Evolutionary conservation across 2,329 filamentous ascomycete genomes (phyloP).

Genomic region (Colletotrichum tofieldiae): DNA sequence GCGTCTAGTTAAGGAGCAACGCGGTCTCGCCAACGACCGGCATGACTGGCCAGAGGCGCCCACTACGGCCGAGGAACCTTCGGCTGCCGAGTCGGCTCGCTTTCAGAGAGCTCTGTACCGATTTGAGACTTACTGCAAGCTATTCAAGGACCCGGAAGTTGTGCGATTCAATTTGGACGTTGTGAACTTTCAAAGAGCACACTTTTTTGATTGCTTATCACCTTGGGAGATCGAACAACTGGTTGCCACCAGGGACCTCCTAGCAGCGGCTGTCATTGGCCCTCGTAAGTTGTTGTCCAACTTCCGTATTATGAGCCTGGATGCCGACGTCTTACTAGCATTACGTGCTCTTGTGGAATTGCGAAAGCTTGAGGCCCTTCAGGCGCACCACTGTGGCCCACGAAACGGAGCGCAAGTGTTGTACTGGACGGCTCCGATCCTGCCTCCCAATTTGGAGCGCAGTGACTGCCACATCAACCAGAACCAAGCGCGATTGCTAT

Average conservation of each 20-base stretch:
- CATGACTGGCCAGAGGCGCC: slow-evolving; percentile 30
- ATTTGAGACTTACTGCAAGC: slow-evolving; percentile 35
- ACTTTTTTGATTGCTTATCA: slow-evolving; percentile 36
- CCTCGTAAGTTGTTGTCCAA: slow-evolving; percentile 24
- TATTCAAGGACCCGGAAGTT: slow-evolving; percentile 37
- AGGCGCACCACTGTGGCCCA: slow-evolving; percentile 31
- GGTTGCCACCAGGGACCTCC: slow-evolving; percentile 21
- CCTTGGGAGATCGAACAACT: slow-evolving; percentile 40
- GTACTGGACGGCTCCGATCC: slow-evolving; percentile 29
- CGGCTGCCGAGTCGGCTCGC: slow-evolving; percentile 20
- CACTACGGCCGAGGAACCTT: background rate
- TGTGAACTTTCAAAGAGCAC: slow-evolving; percentile 35
- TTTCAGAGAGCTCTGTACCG: slow-evolving; percentile 37
- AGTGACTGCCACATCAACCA: slow-evolving; percentile 37
- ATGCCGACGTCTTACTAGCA: slow-evolving; percentile 11
- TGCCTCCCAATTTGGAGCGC: slow-evolving; percentile 31
- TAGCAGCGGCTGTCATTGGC: slow-evolving; percentile 31
- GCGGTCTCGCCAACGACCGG: slow-evolving; percentile 27
- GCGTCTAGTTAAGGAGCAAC: slow-evolving; percentile 24
- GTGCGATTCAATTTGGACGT: slow-evolving; percentile 37
- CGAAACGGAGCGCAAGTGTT: slow-evolving; percentile 23
- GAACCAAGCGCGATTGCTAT: slow-evolving; percentile 33
- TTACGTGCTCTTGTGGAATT: slow-evolving; percentile 33
- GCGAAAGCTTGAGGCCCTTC: slow-evolving; percentile 26
- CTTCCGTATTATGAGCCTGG: background rate